A percentile compares a stretch with the other conserved stretches of the same genome.
Evolutionary conservation across 257 asterid genomes (phyloP).

Genomic region (Galeopsis tetrahit): DNA sequence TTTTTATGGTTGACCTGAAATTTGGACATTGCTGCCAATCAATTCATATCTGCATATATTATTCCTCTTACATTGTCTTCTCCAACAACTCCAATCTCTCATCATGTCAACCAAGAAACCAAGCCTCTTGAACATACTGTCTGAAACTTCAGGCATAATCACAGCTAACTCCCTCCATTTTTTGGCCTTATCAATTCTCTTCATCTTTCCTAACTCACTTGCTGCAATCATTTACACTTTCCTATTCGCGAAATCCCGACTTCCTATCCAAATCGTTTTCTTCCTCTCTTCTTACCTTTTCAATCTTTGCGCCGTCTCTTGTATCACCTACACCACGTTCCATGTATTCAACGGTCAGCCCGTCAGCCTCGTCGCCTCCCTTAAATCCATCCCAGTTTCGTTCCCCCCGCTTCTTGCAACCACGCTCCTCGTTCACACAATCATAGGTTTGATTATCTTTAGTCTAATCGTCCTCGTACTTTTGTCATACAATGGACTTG

Average conservation of each 20-base stretch:
- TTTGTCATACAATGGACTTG: constrained; percentile 27
- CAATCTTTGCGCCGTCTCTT: constrained; percentile 46
- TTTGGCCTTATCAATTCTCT: constrained; percentile 59
- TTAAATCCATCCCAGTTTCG: constrained; percentile 50
- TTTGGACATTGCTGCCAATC: background rate
- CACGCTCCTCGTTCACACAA: constrained; percentile 13
- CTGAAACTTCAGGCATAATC: constrained; percentile 65
- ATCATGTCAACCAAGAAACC: constrained; percentile 49
- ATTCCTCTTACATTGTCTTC: background rate
- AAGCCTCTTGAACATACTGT: constrained; percentile 57
- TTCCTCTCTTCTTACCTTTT: constrained; percentile 36
- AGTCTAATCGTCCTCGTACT: constrained; percentile 18
- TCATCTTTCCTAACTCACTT: constrained; percentile 65
- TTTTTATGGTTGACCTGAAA: background rate
- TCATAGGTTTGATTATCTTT: constrained; percentile 20
- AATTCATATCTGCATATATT: background rate
- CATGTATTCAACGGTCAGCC: constrained; percentile 72
- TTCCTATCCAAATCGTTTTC: background rate
- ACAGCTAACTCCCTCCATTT: constrained; percentile 69
- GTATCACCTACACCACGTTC: constrained; percentile 66
- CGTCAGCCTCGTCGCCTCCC: constrained; percentile 50
- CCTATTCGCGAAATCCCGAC: constrained; percentile 22
- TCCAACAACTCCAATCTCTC: background rate
- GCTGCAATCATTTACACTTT: constrained; percentile 49
- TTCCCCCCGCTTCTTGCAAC: constrained; percentile 52